Evolutionary conservation across 177 flowering plant species (phyloP), one percentile per base, ranked within the genome.

Genomic region (Vitis hybrid): DNA sequence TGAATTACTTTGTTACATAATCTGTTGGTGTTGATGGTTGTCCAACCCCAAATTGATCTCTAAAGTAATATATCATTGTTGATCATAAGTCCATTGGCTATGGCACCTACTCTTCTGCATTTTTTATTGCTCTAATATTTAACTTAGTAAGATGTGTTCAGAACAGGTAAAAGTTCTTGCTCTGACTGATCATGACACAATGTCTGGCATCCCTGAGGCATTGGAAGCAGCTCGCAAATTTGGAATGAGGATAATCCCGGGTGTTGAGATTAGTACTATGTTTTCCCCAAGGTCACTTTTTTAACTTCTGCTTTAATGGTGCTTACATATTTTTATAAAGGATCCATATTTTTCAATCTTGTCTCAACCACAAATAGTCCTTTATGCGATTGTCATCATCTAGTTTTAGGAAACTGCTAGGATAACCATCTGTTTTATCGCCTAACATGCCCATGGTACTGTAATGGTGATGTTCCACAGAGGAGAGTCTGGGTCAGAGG

Each of bases 141-240:
- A 74, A 68, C 76, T 0, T 66, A 54, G 63, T 68, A 34, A 68
- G 52, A 18, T 80, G 72, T 76, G 65, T 77, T 81, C 83, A 79
- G 79, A 85, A 84, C 94, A 93, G 99, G 99, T 95, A 80, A 95
- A 93, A 78, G 97, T 90, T 71, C 90, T 92, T 80, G 82, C 95
- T 74, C 77, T 92, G 71, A 92, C 97, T 45, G 95, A 95, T 81
- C 99, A 95, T 82, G 99, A 95, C 75, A 95, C 97, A 34, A 85
- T 95, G 93, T 70, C 94, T 72, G 99, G 99, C 72, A 86, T 95
- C 70, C 92, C 98, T 55, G 97, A 95, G 80, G 99, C 98, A 58
- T 68, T 89, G 18, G 94, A 90, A 75, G 90, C 97, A 69, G 97
- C 97, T 79, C 79, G 76, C 14, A 90, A 82, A 80, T 87, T 73